Evolutionary conservation across 2,329 filamentous ascomycete species (phyloP).

Genomic region (Aureobasidium sp.): DNA sequence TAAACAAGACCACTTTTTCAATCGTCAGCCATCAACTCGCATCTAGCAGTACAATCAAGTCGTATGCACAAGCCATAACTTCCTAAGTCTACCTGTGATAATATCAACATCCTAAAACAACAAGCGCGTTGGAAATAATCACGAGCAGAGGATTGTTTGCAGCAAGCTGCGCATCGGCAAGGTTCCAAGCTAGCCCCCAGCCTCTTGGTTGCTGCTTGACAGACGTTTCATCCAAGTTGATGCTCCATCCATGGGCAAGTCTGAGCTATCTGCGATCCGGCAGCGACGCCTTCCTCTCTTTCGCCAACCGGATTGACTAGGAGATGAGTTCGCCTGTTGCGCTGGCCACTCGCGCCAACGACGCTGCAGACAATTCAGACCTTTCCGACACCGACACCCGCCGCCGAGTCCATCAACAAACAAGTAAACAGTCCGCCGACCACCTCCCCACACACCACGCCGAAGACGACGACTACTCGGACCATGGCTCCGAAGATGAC

Average conservation of each 20-base stretch:
- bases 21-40: not conserved
- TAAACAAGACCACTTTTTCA: not conserved
- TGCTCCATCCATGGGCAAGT: constrained; percentile 9
- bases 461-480: not conserved
- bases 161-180: not conserved
- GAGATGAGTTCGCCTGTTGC: constrained; percentile 7
- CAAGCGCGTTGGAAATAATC: not conserved
- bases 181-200: constrained; percentile 4
- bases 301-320: constrained; percentile 14
- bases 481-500: not conserved
- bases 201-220: not conserved
- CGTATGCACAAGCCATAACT: not conserved
- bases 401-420: constrained; percentile 1
- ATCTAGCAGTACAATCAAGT: too few species aligned
- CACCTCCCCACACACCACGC: not conserved
- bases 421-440: not conserved
- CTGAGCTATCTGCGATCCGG: constrained; percentile 4
- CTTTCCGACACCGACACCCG: not conserved
- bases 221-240: constrained; percentile 3
- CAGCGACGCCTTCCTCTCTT: constrained; percentile 6
- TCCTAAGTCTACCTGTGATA: not conserved
- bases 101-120: not conserved
- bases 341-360: not conserved
- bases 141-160: not conserved
- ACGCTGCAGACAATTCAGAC: not conserved